phyloP scores from a whole-genome alignment of 1,284 basidiomycete genomes.

The Pholiota adiposa region DNA sequence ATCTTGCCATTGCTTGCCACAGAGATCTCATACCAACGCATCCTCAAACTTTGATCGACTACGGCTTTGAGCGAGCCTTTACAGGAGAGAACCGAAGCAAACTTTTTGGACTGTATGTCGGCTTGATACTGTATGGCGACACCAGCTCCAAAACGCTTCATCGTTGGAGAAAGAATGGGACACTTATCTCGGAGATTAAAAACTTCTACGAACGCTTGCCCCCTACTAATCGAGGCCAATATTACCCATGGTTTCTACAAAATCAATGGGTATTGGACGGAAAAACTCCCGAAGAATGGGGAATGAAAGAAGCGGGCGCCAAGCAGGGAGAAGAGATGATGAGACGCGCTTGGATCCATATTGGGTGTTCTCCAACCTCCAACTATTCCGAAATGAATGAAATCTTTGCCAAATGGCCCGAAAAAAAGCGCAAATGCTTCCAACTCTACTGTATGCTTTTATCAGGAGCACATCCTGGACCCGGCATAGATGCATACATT shows the following conservation, averaged over 20 bases:
- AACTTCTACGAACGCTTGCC: constrained; percentile 26
- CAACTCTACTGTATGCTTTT: background rate
- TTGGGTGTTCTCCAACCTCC: background rate
- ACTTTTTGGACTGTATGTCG: constrained; percentile 38
- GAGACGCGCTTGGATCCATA: background rate
- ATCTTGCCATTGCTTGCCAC: background rate
- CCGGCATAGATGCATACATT: constrained; percentile 22
- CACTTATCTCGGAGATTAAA: constrained; percentile 38
- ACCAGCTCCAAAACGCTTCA: constrained; percentile 34
- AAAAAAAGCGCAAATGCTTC: background rate
- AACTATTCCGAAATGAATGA: background rate
- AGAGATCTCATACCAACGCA: background rate
- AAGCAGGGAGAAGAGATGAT: too few species aligned
- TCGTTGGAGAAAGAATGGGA: constrained; percentile 35
- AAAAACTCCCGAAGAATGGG: background rate
- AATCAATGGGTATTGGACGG: constrained; percentile 1
- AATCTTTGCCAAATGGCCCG: background rate
- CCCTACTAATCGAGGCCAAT: background rate
- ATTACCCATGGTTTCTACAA: constrained; percentile 1
- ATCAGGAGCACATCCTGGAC: background rate
- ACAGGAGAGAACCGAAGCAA: constrained; percentile 17
- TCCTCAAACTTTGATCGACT: constrained; percentile 35
- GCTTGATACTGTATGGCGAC: constrained; percentile 27
- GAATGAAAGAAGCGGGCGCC: background rate
- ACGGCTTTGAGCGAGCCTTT: constrained; percentile 35